Evolutionary conservation across 495 filamentous ascomycete species (phyloP).

Genomic region (Corynascus novoguineensis): DNA sequence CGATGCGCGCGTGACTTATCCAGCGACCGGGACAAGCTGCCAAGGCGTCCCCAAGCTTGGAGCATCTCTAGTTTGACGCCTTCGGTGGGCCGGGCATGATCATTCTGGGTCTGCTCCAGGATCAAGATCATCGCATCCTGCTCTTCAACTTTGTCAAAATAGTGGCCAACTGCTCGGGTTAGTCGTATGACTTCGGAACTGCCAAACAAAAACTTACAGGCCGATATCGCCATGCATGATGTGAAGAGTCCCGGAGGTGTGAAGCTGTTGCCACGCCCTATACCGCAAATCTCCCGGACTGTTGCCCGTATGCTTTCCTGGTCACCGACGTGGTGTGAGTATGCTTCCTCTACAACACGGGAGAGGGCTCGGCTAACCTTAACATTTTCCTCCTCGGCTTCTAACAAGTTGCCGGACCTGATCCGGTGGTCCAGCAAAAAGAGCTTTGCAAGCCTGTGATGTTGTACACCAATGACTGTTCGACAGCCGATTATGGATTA

Average conservation of each 20-base stretch:
- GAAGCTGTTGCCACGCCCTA: conserved; percentile 46
- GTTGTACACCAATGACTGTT: conserved; percentile 47
- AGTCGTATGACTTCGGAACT: background rate
- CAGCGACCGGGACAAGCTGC: background rate
- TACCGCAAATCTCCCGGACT: conserved; percentile 47
- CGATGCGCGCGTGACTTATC: no score
- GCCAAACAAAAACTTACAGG: conserved; percentile 32
- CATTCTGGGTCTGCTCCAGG: conserved; percentile 10
- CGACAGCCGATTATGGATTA: background rate
- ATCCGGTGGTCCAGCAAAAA: conserved; percentile 22
- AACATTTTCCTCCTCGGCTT: background rate
- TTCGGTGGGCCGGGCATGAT: conserved; percentile 15
- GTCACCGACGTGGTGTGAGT: background rate
- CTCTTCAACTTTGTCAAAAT: conserved; percentile 38
- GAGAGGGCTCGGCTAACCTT: background rate
- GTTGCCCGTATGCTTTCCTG: conserved; percentile 40
- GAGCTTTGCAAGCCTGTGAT: conserved; percentile 51
- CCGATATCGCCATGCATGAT: conserved; percentile 48
- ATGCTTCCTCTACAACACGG: background rate
- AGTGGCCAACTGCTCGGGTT: conserved; percentile 40
- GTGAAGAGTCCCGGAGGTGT: conserved; percentile 51
- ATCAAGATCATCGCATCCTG: conserved; percentile 26
- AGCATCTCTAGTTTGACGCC: conserved; percentile 2
- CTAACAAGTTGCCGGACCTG: background rate
- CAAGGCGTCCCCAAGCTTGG: conserved; percentile 1